Conservation (phyloP, 2,329 filamentous ascomycete species). For the Tetracladium maxilliforme region DNA sequence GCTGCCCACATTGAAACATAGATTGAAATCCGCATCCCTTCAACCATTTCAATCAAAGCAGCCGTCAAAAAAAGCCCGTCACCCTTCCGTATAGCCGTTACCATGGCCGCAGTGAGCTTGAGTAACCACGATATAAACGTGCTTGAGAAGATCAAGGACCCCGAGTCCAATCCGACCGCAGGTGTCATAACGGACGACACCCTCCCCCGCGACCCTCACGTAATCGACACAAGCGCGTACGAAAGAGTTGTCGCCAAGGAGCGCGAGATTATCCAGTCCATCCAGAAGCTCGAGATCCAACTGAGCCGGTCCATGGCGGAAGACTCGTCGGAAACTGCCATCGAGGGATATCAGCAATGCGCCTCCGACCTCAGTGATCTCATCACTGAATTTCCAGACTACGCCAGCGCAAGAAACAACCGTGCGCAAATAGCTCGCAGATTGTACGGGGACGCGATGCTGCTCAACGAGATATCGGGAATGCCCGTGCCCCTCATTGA, state of each 20-base stretch:
- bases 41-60: too few species aligned
- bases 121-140: constrained; percentile 45
- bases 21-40: too few species aligned
- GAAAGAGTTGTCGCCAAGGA: constrained; percentile 33
- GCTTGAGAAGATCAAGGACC: constrained; percentile 52
- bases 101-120: constrained; percentile 33
- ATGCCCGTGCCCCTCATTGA: constrained; percentile 25
- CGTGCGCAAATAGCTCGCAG: constrained; percentile 52
- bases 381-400: constrained; percentile 42
- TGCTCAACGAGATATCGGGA: constrained; percentile 24
- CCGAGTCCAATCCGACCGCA: constrained; percentile 42
- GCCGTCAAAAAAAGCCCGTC: too few species aligned
- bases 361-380: constrained; percentile 36
- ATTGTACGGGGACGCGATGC: constrained; percentile 44
- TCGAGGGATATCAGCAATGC: constrained; percentile 28
- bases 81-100: constrained; percentile 3
- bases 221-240: constrained; percentile 35
- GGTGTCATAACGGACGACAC: constrained; percentile 35
- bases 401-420: constrained; percentile 64
- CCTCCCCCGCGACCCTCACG: constrained; percentile 39
- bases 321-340: constrained; percentile 11
- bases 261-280: constrained; percentile 33
- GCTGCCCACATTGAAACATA: too few species aligned
- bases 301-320: constrained; percentile 21
- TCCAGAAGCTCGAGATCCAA: constrained; percentile 40